These are phyloP conservation scores for Leccinum uliginosum DNA, from an alignment of 768 basidiomycete genomes.

Conservation along the genomic window DNA sequence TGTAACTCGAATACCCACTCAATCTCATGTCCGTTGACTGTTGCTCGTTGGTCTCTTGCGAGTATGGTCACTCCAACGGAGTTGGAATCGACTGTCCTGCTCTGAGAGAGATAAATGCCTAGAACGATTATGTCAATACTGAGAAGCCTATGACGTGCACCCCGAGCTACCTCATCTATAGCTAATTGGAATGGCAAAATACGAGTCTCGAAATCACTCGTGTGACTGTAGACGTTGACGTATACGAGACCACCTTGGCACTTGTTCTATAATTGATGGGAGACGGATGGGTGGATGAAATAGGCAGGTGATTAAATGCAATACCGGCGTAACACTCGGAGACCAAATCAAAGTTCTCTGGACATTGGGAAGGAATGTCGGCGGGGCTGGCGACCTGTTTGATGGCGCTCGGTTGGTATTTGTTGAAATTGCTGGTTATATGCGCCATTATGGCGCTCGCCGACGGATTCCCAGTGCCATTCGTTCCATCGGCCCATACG, in stretches of 20 bases:
- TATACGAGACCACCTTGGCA: conserved; percentile 61
- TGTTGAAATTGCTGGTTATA: conserved; percentile 50
- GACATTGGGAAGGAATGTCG: conserved; percentile 56
- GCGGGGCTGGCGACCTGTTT: conserved; percentile 42
- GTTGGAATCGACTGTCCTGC: conserved; percentile 52
- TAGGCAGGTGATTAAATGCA: conserved; percentile 55
- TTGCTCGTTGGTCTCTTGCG: conserved; percentile 61
- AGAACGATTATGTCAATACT: background rate
- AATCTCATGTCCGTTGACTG: conserved; percentile 54
- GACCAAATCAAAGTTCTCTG: conserved; percentile 66
- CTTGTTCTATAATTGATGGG: conserved; percentile 66
- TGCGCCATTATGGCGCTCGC: conserved; percentile 57
- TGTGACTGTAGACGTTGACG: conserved; percentile 63
- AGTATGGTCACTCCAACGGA: conserved; percentile 74
- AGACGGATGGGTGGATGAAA: conserved; percentile 23
- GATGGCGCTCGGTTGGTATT: conserved; percentile 45
- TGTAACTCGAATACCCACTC: conserved; percentile 35
- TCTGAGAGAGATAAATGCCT: conserved; percentile 71
- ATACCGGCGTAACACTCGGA: conserved; percentile 71
- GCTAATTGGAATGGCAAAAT: conserved; percentile 76
- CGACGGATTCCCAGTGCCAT: conserved; percentile 49
- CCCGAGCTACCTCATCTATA: conserved; percentile 55
- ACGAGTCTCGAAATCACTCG: conserved; percentile 62
- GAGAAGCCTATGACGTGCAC: background rate
- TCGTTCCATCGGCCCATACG: conserved; percentile 68